Percentiles rank a stretch among this genome's conserved stretches.
Evolutionary conservation across 2,329 filamentous ascomycete species (phyloP).

Genomic region (Hypoxylon sp.): DNA sequence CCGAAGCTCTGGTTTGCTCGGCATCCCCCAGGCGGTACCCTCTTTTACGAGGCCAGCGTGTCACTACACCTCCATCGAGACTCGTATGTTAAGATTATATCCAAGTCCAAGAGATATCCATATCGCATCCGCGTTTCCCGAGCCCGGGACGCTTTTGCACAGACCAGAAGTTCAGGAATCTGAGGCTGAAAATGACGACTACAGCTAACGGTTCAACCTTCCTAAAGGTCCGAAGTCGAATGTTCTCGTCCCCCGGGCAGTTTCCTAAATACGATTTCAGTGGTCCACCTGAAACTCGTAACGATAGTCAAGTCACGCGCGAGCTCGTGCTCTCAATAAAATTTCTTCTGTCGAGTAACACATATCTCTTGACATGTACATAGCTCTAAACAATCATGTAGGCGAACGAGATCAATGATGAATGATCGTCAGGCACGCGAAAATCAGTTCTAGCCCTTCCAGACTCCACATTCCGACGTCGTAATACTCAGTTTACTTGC

Average conservation of each 20-base stretch:
- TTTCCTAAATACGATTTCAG: background rate
- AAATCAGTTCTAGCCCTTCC: conserved; percentile 30
- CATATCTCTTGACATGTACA: conserved; percentile 1
- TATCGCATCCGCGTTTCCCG: conserved; percentile 35
- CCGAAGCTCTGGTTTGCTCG: conserved; percentile 34
- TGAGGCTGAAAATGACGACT: conserved; percentile 29
- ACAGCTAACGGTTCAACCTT: conserved; percentile 5
- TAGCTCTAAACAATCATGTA: conserved; percentile 12
- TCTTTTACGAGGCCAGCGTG: conserved; percentile 45
- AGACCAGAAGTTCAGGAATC: conserved; percentile 3
- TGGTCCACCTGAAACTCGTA: conserved; percentile 1
- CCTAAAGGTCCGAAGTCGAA: conserved; percentile 21
- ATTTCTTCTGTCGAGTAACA: background rate
- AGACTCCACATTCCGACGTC: conserved; percentile 33
- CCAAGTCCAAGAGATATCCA: conserved; percentile 20
- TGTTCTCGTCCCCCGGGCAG: conserved; percentile 1
- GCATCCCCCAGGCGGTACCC: conserved; percentile 27
- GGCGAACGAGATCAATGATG: conserved; percentile 21
- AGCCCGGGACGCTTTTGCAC: conserved; percentile 13
- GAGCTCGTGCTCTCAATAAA: background rate
- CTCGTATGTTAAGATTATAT: conserved; percentile 44
- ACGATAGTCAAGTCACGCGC: background rate
- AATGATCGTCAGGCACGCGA: conserved; percentile 41
- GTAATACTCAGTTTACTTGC: conserved; percentile 27
- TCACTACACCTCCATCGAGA: conserved; percentile 32